These are phyloP conservation scores for Sclerotinia trifoliorum DNA, from an alignment of 2,329 filamentous ascomycete genomes.

Conservation along the genomic window DNA sequence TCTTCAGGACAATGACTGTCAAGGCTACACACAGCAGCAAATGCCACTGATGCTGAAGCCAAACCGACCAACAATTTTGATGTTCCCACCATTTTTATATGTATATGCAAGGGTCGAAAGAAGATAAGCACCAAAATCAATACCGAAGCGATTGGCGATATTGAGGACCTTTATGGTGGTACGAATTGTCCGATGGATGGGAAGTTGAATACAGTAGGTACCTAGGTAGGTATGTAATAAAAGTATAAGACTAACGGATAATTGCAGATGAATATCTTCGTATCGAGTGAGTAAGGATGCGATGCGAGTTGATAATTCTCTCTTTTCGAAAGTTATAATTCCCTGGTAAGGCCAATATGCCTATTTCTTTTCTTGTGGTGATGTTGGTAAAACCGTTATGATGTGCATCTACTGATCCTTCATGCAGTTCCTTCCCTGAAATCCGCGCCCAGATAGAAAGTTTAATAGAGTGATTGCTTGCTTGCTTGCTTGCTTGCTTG, in stretches of 20 bases:
- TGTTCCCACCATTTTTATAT: slow-evolving; percentile 37
- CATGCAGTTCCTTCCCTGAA: background rate
- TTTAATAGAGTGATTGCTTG: background rate
- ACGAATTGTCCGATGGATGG: background rate
- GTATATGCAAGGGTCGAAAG: slow-evolving; percentile 20
- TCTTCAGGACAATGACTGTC: slow-evolving; percentile 65
- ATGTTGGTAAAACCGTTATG: background rate
- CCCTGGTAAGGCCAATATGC: background rate
- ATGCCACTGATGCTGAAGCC: slow-evolving; percentile 33
- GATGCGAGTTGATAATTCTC: background rate
- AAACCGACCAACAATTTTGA: slow-evolving; percentile 32
- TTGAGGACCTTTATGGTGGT: slow-evolving; percentile 4
- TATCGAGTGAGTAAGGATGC: slow-evolving; percentile 10
- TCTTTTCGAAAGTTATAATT: background rate
- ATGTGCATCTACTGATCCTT: background rate
- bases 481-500: slow-evolving; percentile 13
- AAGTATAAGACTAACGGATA: too few relatives aligned
- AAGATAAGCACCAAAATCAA: background rate
- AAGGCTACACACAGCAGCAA: slow-evolving; percentile 47
- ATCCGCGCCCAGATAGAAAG: background rate
- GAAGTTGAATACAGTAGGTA: background rate
- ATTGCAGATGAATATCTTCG: background rate
- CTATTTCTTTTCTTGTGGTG: background rate
- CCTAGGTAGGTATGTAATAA: background rate
- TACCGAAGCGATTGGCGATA: slow-evolving; percentile 22